Evolutionary conservation across 306 rosid species (phyloP), one percentile per base, ranked within the genome.

Genomic region (Begonia loranthoides): DNA sequence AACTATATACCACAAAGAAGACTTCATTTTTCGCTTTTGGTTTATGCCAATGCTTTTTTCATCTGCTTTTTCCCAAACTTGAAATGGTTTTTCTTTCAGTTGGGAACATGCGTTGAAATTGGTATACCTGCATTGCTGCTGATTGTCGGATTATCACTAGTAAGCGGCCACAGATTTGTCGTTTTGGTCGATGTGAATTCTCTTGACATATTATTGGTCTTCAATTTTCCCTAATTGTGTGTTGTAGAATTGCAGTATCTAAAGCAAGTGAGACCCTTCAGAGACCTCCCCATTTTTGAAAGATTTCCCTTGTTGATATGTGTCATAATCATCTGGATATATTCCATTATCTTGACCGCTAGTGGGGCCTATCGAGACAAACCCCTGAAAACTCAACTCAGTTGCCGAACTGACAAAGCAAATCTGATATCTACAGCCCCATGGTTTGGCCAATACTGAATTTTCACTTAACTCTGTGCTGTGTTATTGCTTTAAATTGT

Each of bases 291-390:
- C 15, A 78, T 90, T 52, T 90, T 85, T 57, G 97, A 90, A 61
- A 76, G 97, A 56, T 90, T 90, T 68, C 97, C 97, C 1, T 87
- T 85, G 59, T 66, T 90, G 87, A 72, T 90, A 57, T 90, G 97
- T 55, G 67, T 80, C 46, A 14, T 94, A 10, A 80, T 90, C 58
- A 64, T 85, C 58, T 90, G 97, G 97, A 82, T 85, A 61, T 90
- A 85, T 70, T 72, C 97, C 57, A 63, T 90, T 60, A 79, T 78
- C 70, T 74, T 90, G 78, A 90, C 97, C 4, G 97, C 92, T 10
- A 49, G 97, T 50, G 95, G 95, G 72, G 95, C 97, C 49, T 90
- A 90, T 66, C 64, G 70, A 39, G 60, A 78, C 56, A 85, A 64
- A 60, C 66, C 80, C 11, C 0, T 9, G 3, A 45, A 5, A 46